Percentiles rank a stretch among this genome's conserved stretches.
Conservation (phyloP, 202 grass and related monocot species). For the Setaria italica region DNA sequence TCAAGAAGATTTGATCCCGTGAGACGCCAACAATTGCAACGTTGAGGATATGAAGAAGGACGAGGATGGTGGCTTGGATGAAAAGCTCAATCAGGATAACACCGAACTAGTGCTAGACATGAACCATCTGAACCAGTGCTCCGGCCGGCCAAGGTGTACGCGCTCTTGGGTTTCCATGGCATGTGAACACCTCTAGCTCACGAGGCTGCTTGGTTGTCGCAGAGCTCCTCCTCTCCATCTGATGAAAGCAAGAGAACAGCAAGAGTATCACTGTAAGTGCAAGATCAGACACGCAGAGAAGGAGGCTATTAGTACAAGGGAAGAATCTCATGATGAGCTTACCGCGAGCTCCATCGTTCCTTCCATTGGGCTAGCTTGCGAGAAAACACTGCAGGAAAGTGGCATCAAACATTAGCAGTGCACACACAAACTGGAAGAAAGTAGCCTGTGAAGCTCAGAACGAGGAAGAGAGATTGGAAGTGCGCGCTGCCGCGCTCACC, state of each 20-base stretch:
- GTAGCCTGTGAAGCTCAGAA: background rate
- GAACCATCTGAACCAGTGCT: background rate
- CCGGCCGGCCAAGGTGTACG: fast-evolving
- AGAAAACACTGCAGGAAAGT: conserved; percentile 19
- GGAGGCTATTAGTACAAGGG: background rate
- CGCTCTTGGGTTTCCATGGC: background rate
- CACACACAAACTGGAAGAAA: background rate
- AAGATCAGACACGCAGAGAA: background rate
- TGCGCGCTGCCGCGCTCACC: background rate
- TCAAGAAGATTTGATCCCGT: conserved; percentile 60
- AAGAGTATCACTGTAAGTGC: conserved; percentile 8
- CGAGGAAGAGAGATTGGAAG: conserved; percentile 9
- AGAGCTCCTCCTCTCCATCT: conserved; percentile 33
- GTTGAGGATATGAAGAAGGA: fast-evolving
- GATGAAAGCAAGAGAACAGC: conserved; percentile 19
- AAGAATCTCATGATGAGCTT: conserved; percentile 23
- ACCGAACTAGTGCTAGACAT: conserved; percentile 6
- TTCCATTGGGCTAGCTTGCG: conserved; percentile 25
- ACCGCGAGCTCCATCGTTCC: conserved; percentile 40
- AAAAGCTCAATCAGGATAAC: conserved; percentile 94
- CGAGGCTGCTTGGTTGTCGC: background rate
- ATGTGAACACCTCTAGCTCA: background rate
- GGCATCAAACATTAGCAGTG: conserved; percentile 1
- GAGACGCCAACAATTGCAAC: fast-evolving
- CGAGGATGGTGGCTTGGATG: background rate